These are phyloP conservation scores for Hyphodiscus sp. DNA, from an alignment of 2,329 filamentous ascomycete species.

Conservation along the genomic window DNA sequence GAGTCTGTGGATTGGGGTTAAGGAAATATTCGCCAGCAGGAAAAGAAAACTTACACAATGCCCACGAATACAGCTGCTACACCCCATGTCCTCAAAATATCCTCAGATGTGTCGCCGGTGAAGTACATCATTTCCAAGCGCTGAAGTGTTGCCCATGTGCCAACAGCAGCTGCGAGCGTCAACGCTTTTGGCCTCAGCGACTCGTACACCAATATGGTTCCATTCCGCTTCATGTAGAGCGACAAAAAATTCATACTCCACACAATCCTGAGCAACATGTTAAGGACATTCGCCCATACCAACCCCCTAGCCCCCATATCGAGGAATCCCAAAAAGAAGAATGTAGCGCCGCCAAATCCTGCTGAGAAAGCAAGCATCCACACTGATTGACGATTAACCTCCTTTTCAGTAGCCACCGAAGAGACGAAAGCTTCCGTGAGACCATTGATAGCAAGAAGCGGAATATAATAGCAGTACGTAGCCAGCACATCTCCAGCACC, in stretches of 20 bases:
- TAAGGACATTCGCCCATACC: constrained; percentile 80
- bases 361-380: constrained; percentile 82
- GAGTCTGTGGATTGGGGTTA: constrained; percentile 35
- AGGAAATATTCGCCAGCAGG: constrained; percentile 6
- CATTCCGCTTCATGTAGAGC: constrained; percentile 49
- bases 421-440: constrained; percentile 89
- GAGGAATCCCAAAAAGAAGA: constrained; percentile 63
- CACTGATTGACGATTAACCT: constrained; percentile 70
- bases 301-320: constrained; percentile 71
- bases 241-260: constrained; percentile 75
- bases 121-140: constrained; percentile 21
- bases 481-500: constrained; percentile 69
- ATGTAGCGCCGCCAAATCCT: constrained; percentile 69
- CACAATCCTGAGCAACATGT: constrained; percentile 77
- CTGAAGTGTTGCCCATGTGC: constrained; percentile 37
- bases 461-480: constrained; percentile 87
- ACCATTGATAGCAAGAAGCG: constrained; percentile 85
- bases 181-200: constrained; percentile 39
- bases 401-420: constrained; percentile 67
- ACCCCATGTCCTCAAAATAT: constrained; percentile 40
- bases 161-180: constrained; percentile 38
- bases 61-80: constrained; percentile 46
- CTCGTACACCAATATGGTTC: constrained; percentile 35
- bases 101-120: constrained; percentile 22
- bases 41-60: constrained; percentile 47